Conservation (phyloP, 2,329 filamentous ascomycete species). For the Apiospora koreana region DNA sequence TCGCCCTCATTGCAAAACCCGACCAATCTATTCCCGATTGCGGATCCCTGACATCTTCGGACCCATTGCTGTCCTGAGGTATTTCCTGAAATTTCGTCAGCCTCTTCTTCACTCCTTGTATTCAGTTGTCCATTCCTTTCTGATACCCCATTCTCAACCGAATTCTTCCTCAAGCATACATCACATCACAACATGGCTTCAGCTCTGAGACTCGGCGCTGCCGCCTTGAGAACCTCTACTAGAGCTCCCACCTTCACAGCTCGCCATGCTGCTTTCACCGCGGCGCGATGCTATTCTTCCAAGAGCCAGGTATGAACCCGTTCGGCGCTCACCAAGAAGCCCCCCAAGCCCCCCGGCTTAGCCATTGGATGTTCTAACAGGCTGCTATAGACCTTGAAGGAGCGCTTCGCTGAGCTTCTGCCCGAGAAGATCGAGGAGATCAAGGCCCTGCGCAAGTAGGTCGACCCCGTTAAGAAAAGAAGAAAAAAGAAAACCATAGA, state of each 20-base stretch:
- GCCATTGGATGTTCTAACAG: constrained; percentile 20
- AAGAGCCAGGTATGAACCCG: constrained; percentile 72
- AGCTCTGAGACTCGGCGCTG: constrained; percentile 77
- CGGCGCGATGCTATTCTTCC: constrained; percentile 86
- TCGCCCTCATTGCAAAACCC: background rate
- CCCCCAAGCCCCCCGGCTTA: background rate
- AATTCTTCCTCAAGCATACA: constrained; percentile 9
- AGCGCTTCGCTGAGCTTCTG: constrained; percentile 94
- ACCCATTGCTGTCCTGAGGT: constrained; percentile 11
- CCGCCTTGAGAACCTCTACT: constrained; percentile 78
- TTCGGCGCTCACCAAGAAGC: too few species aligned
- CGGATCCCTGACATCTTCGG: constrained; percentile 10
- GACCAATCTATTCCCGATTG: constrained; percentile 10
- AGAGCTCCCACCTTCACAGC: constrained; percentile 67
- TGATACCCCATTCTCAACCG: constrained; percentile 14
- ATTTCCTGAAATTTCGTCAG: constrained; percentile 14
- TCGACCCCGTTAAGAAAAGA: constrained; percentile 25
- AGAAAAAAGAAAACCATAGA: constrained; percentile 13
- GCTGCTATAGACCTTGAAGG: constrained; percentile 79
- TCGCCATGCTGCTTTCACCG: constrained; percentile 74
- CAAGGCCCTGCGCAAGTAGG: constrained; percentile 96
- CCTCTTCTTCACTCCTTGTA: constrained; percentile 6
- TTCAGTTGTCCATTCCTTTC: constrained; percentile 24
- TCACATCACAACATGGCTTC: constrained; percentile 69
- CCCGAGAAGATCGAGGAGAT: constrained; percentile 98